Evolutionary conservation across 2,329 filamentous ascomycete genomes (phyloP).

Genomic region (Colletotrichum magnum): DNA sequence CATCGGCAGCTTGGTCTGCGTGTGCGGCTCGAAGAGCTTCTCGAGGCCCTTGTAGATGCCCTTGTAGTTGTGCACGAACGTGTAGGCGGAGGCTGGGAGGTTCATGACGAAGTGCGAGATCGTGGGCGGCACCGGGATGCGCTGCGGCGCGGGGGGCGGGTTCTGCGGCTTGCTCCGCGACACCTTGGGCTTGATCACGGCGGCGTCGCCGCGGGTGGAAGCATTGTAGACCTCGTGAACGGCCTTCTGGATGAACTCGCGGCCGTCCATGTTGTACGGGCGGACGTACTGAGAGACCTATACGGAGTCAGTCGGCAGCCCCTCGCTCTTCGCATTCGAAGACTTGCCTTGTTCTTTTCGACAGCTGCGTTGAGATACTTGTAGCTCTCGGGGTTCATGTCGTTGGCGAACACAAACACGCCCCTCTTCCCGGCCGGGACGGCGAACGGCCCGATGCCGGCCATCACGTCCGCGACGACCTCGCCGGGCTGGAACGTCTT

Average conservation of each 20-base stretch:
- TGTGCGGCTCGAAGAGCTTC: constrained; percentile 73
- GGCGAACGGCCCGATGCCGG: constrained; percentile 95
- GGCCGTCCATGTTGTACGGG: constrained; percentile 86
- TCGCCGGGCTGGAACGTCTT: constrained; percentile 84
- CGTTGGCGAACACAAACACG: constrained; percentile 96
- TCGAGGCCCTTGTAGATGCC: constrained; percentile 85
- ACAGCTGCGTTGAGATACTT: constrained; percentile 79
- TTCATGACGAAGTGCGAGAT: constrained; percentile 99
- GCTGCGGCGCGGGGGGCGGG: constrained; percentile 53
- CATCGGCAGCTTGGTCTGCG: constrained; percentile 76
- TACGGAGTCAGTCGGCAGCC: constrained; percentile 41
- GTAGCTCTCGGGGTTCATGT: constrained; percentile 93
- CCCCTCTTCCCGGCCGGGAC: constrained; percentile 90
- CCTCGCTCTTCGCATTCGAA: neutral
- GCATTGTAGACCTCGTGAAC: constrained; percentile 72
- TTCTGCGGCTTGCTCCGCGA: constrained; percentile 54
- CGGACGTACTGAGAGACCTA: constrained; percentile 78
- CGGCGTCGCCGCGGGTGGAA: constrained; percentile 66
- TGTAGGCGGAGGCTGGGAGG: constrained; percentile 88
- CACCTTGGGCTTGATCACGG: constrained; percentile 64
- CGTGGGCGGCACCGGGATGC: constrained; percentile 74
- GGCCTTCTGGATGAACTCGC: constrained; percentile 81
- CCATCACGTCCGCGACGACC: constrained; percentile 96
- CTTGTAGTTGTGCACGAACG: constrained; percentile 82
- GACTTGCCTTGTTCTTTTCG: constrained; percentile 80